These are phyloP conservation scores for Torulaspora indica DNA, from an alignment of 805 yeast genomes.

Conservation along the genomic window DNA sequence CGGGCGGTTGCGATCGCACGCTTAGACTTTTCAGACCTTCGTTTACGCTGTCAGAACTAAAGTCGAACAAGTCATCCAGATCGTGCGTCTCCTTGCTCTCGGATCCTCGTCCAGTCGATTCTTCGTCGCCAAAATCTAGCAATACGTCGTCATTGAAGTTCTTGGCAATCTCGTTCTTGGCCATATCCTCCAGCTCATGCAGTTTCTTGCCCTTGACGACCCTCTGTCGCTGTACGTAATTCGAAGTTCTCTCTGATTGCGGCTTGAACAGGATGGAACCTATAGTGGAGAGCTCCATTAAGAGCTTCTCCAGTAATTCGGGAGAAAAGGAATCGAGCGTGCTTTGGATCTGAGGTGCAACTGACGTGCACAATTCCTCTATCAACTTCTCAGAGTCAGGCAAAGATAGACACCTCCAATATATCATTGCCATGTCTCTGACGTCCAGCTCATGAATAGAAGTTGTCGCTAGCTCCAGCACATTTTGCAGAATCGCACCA, in stretches of 20 bases:
- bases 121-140: conserved; percentile 76
- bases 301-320: conserved; percentile 57
- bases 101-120: conserved; percentile 17
- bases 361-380: conserved; percentile 33
- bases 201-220: conserved; percentile 49
- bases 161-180: conserved; percentile 66
- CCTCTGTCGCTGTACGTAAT: conserved; percentile 36
- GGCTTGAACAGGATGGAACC: conserved; percentile 91
- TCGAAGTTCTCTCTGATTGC: conserved; percentile 50
- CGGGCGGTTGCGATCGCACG: conserved; percentile 4
- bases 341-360: conserved; percentile 65
- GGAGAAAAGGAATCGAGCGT: conserved; percentile 71
- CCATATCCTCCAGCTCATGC: conserved; percentile 73
- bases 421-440: conserved; percentile 72
- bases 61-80: conserved; percentile 63
- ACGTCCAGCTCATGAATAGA: conserved; percentile 70
- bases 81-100: conserved; percentile 49
- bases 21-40: conserved; percentile 10
- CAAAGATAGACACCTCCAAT: conserved; percentile 69
- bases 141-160: conserved; percentile 71
- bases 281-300: conserved; percentile 74
- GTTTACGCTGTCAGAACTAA: conserved; percentile 13
- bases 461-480: conserved; percentile 59
- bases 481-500: conserved; percentile 51
- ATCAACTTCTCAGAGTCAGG: conserved; percentile 32